Conservation (phyloP, 352 stramenopile genomes). For the Phytophthora hybrid region DNA sequence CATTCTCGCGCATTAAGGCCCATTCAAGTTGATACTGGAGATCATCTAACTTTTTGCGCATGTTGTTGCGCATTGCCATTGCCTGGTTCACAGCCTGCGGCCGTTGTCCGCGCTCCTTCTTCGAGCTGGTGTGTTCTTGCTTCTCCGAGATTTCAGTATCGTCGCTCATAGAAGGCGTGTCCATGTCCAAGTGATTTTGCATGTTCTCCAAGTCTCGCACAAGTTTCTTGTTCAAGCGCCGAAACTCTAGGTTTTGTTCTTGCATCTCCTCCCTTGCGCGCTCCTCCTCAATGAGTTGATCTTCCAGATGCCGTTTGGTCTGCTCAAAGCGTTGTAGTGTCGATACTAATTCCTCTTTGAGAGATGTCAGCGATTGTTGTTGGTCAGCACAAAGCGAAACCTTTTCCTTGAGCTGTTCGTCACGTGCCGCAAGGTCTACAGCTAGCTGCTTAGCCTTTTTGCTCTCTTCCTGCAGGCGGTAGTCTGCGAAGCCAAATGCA, state of each 20-base stretch:
- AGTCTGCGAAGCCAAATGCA: constrained; percentile 34
- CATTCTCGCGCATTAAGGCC: constrained; percentile 77
- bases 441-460: constrained; percentile 62
- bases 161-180: constrained; percentile 14
- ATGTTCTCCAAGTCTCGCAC: constrained; percentile 64
- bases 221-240: constrained; percentile 78
- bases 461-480: constrained; percentile 72
- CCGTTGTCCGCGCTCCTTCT: constrained; percentile 22
- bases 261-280: constrained; percentile 73
- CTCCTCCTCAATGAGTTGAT: constrained; percentile 83
- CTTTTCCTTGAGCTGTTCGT: constrained; percentile 58
- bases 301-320: constrained; percentile 79
- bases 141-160: constrained; percentile 23
- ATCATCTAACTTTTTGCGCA: constrained; percentile 58
- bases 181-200: constrained; percentile 39
- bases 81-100: constrained; percentile 16
- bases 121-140: constrained; percentile 6
- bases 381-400: constrained; percentile 57
- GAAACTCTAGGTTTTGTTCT: constrained; percentile 79
- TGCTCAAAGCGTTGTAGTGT: constrained; percentile 69
- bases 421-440: constrained; percentile 51
- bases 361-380: constrained; percentile 61
- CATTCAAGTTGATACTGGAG: constrained; percentile 59
- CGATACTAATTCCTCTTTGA: constrained; percentile 72
- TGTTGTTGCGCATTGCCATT: constrained; percentile 49